phyloP scores from a whole-genome alignment of 202 grass and related monocot genomes.

The Setaria viridis region DNA sequence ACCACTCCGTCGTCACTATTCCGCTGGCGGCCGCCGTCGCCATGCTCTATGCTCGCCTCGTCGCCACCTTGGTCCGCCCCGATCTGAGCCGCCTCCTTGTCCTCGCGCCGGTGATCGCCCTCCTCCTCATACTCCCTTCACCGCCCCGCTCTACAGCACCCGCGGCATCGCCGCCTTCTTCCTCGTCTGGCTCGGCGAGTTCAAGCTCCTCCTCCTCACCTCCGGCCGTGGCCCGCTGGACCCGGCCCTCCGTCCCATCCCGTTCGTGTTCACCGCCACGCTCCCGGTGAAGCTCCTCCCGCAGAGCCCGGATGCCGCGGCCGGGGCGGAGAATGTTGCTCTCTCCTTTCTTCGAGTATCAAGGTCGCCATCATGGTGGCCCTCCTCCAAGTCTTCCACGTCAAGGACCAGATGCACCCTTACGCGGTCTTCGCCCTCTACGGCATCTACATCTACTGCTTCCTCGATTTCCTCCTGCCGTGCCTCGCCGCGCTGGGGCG shows the following conservation, averaged over 20 bases:
- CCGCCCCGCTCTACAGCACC: conserved; percentile 28
- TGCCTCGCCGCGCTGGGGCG: conserved; percentile 19
- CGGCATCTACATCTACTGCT: conserved; percentile 51
- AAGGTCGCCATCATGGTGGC: conserved; percentile 11
- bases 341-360: neutral
- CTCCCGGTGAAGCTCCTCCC: conserved; percentile 63
- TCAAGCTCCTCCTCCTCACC: conserved; percentile 72
- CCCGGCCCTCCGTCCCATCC: conserved; percentile 36
- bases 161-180: conserved; percentile 56
- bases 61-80: neutral
- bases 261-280: conserved; percentile 55
- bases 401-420: conserved; percentile 25
- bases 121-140: conserved; percentile 49
- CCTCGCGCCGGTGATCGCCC: conserved; percentile 48
- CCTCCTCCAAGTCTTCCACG: conserved; percentile 8
- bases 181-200: conserved; percentile 57
- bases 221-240: conserved; percentile 48
- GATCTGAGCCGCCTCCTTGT: conserved; percentile 44
- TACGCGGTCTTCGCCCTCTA: conserved; percentile 40
- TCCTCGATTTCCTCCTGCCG: conserved; percentile 54
- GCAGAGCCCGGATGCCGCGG: neutral
- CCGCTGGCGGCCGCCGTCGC: neutral
- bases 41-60: conserved; percentile 1
- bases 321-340: neutral
- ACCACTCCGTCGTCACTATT: conserved; percentile 24